These are phyloP conservation scores for Fomitopsis pinicola DNA, from an alignment of 1,284 basidiomycete species.

Conservation along the genomic window DNA sequence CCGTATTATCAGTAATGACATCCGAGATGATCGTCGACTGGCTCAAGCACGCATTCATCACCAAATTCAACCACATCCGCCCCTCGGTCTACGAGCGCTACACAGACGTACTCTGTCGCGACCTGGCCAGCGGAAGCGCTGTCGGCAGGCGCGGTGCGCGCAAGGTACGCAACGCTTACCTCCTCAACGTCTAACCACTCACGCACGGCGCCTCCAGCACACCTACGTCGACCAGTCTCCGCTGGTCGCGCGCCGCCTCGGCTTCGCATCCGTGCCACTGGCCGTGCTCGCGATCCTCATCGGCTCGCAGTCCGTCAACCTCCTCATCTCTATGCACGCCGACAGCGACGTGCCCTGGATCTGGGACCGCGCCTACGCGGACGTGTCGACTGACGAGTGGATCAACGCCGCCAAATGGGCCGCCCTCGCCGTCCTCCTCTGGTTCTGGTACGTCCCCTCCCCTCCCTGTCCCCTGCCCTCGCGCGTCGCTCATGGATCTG, in stretches of 20 bases:
- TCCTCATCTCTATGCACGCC: slow-evolving; percentile 50
- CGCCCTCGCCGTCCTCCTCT: slow-evolving; percentile 65
- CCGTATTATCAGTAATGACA: slow-evolving; percentile 85
- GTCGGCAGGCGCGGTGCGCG: slow-evolving; percentile 61
- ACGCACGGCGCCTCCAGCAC: slow-evolving; percentile 43
- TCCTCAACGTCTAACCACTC: background rate
- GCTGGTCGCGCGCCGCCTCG: slow-evolving; percentile 88
- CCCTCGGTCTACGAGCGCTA: slow-evolving; percentile 95
- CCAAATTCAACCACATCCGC: slow-evolving; percentile 95
- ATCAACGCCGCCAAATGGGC: slow-evolving; percentile 59
- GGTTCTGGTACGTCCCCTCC: slow-evolving; percentile 69
- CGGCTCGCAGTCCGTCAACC: slow-evolving; percentile 74
- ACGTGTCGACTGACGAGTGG: slow-evolving; percentile 43
- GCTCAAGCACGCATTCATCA: slow-evolving; percentile 99
- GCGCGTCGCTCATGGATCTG: background rate
- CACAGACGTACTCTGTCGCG: slow-evolving; percentile 93
- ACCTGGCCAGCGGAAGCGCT: slow-evolving; percentile 81
- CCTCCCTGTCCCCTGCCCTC: background rate
- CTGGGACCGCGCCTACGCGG: slow-evolving; percentile 23
- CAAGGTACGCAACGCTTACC: slow-evolving; percentile 45
- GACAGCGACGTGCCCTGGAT: slow-evolving; percentile 38
- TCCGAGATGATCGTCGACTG: slow-evolving; percentile 98
- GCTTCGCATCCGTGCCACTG: slow-evolving; percentile 90
- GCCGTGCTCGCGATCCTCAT: slow-evolving; percentile 91
- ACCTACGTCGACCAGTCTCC: slow-evolving; percentile 96